Evolutionary conservation across 768 basidiomycete species (phyloP).

Genomic region (Austroboletus festivus): DNA sequence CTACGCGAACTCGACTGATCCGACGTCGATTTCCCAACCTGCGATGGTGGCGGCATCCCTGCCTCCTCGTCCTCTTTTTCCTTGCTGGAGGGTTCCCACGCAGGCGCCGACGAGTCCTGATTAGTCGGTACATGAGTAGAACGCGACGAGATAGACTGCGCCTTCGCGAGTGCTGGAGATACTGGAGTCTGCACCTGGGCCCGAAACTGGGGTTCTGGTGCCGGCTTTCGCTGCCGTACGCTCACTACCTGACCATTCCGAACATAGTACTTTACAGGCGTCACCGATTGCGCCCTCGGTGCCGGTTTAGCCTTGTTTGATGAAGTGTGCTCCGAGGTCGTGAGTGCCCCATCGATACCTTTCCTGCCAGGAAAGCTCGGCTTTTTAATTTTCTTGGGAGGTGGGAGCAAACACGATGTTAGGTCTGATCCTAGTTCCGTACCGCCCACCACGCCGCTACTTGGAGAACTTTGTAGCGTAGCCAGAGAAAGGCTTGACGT

Average conservation of each 20-base stretch:
- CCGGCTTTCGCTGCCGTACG: no score
- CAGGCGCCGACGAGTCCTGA: background rate
- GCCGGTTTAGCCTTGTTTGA: background rate
- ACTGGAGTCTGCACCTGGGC: no score
- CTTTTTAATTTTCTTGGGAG: slow-evolving; percentile 6
- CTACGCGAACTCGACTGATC: background rate
- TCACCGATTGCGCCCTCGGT: background rate
- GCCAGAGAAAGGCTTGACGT: background rate
- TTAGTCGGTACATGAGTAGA: no score
- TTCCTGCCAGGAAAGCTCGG: background rate
- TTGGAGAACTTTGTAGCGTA: background rate
- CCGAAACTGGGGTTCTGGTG: background rate
- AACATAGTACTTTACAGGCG: slow-evolving; percentile 7
- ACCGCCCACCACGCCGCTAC: no score
- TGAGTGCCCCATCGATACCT: background rate
- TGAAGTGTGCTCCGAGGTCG: no score
- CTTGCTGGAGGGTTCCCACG: background rate
- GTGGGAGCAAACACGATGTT: background rate
- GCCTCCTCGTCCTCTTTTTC: background rate
- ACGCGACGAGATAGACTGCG: no score
- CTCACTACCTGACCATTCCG: slow-evolving; percentile 16
- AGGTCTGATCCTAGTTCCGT: background rate
- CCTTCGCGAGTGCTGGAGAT: background rate
- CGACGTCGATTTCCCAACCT: background rate
- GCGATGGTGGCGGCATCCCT: no score